Conservation (phyloP, 805 yeast species). For the Candida nemodendra region DNA sequence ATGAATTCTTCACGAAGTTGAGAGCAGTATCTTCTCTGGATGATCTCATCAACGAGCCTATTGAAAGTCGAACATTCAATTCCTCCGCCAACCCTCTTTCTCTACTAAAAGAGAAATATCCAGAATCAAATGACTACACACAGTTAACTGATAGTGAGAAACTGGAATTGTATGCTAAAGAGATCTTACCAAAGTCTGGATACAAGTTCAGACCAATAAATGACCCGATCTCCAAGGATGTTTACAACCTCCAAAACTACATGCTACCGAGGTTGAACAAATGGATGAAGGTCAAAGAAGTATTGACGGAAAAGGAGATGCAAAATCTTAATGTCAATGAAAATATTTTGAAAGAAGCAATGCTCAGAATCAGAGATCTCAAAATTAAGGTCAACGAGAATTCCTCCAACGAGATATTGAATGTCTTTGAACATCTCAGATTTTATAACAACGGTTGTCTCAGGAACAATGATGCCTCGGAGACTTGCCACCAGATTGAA, state of each 20-base stretch:
- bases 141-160: conserved; percentile 13
- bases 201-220: conserved; percentile 29
- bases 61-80: conserved; percentile 20
- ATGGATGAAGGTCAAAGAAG: conserved; percentile 29
- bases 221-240: conserved; percentile 30
- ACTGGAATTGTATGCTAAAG: conserved; percentile 18
- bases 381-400: conserved; percentile 26
- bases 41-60: conserved; percentile 31
- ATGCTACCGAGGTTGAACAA: conserved; percentile 23
- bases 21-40: conserved; percentile 28
- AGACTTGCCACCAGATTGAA: conserved; percentile 18
- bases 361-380: conserved; percentile 19
- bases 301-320: conserved; percentile 25
- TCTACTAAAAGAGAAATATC: conserved; percentile 18
- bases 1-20: conserved; percentile 28
- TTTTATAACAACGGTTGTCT: conserved; percentile 27
- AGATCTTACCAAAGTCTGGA: conserved; percentile 21
- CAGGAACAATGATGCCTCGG: conserved; percentile 6
- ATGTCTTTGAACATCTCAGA: conserved; percentile 26
- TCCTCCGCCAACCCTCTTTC: conserved; percentile 24
- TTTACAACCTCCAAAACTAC: conserved; percentile 29
- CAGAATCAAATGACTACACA: conserved; percentile 15
- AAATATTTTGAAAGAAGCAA: conserved; percentile 19
- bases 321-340: conserved; percentile 22
- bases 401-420: conserved; percentile 25